These are phyloP conservation scores for Pelargonium fulgidum DNA, from an alignment of 441 rosid genomes.

Conservation along the genomic window DNA sequence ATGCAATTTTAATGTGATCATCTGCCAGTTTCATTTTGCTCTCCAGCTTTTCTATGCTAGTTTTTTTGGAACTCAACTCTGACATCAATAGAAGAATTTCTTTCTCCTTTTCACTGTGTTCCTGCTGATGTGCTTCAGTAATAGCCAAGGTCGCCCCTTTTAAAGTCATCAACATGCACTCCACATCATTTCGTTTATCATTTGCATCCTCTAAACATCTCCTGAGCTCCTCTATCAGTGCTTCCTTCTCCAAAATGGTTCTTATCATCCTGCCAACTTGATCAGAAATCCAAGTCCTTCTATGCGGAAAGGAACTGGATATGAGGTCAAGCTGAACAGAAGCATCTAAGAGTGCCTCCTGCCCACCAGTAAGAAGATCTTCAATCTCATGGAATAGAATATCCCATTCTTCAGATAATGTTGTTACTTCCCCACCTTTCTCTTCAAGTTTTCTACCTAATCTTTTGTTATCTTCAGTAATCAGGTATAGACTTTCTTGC, in stretches of 20 bases:
- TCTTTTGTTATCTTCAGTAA: conserved; percentile 52
- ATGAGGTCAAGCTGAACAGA: conserved; percentile 65
- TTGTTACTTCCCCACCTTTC: conserved; percentile 56
- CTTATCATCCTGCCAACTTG: conserved; percentile 67
- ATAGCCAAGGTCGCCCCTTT: conserved; percentile 80
- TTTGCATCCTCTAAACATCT: conserved; percentile 82
- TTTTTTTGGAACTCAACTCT: conserved; percentile 42
- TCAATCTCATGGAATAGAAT: conserved; percentile 65
- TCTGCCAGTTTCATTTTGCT: conserved; percentile 53
- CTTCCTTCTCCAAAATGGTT: conserved; percentile 63
- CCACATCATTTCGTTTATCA: conserved; percentile 59
- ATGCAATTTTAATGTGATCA: conserved; percentile 39
- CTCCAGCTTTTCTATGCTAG: conserved; percentile 45
- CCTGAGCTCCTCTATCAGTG: conserved; percentile 70
- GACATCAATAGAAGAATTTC: conserved; percentile 51
- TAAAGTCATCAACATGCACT: conserved; percentile 78
- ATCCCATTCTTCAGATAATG: conserved; percentile 67
- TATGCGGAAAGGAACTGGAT: conserved; percentile 63
- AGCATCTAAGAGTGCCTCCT: conserved; percentile 65
- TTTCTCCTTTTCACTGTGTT: conserved; percentile 66
- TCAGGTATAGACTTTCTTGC: conserved; percentile 41
- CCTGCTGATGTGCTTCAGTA: conserved; percentile 86
- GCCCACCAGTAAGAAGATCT: conserved; percentile 65
- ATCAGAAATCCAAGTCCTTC: conserved; percentile 86
- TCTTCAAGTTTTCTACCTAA: conserved; percentile 47